Percentiles rank a stretch among this genome's conserved stretches.
Evolutionary conservation across 108 stramenopile species (phyloP).

Genomic region (Stephanodiscus triporus): DNA sequence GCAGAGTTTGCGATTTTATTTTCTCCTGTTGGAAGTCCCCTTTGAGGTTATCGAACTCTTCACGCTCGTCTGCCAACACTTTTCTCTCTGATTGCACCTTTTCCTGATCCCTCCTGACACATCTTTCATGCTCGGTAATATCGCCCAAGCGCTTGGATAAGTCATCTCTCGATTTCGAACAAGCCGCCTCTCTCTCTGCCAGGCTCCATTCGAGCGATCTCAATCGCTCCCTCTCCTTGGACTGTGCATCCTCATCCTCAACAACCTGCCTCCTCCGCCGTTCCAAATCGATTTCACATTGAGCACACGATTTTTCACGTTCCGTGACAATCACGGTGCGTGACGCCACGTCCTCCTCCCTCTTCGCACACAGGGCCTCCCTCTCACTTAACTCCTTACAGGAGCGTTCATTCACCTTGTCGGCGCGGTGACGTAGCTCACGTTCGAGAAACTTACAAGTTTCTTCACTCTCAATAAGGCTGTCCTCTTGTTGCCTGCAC

Average conservation of each 20-base stretch:
- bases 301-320: slow-evolving; percentile 8
- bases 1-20: slow-evolving; percentile 12
- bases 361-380: slow-evolving; percentile 21
- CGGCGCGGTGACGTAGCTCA: slow-evolving; percentile 22
- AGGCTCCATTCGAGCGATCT: background rate
- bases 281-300: background rate
- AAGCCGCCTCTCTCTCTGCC: slow-evolving; percentile 12
- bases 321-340: slow-evolving; percentile 14
- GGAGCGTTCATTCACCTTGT: slow-evolving; percentile 32
- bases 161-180: slow-evolving; percentile 17
- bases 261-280: background rate
- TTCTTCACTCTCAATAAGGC: slow-evolving; percentile 3
- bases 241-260: background rate
- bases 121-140: slow-evolving; percentile 22
- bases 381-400: slow-evolving; percentile 38
- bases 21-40: slow-evolving; percentile 30
- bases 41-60: slow-evolving; percentile 23
- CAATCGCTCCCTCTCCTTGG: background rate
- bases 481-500: slow-evolving; percentile 1
- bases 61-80: slow-evolving; percentile 9
- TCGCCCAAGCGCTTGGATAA: slow-evolving; percentile 12
- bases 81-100: slow-evolving; percentile 14
- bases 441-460: slow-evolving; percentile 14
- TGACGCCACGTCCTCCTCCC: slow-evolving; percentile 12
- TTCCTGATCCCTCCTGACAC: slow-evolving; percentile 6